phyloP scores from a whole-genome alignment of 2,329 filamentous ascomycete species.

The Sporothrix pseudoabietina region DNA sequence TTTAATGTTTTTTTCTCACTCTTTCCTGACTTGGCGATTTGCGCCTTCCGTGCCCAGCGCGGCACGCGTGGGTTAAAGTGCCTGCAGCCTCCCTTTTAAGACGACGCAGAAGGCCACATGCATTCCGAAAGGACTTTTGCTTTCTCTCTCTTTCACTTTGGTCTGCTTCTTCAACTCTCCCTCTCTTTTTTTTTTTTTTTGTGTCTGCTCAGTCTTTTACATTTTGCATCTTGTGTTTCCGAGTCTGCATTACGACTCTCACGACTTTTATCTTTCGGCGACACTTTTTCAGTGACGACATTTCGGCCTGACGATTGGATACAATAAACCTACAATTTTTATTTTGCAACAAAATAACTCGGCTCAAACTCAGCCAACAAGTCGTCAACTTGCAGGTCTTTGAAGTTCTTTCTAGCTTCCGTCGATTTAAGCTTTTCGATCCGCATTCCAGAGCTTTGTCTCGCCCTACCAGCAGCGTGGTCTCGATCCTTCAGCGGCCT shows the following conservation, averaged over 20 bases:
- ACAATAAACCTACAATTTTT: not conserved
- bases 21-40: conserved; percentile 10
- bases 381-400: not conserved
- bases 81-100: conserved; percentile 27
- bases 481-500: not conserved
- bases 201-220: not conserved
- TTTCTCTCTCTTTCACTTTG: conserved; percentile 19
- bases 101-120: conserved; percentile 22
- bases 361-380: not conserved
- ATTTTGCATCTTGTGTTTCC: conserved; percentile 13
- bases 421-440: conserved; percentile 25
- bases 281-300: conserved; percentile 22
- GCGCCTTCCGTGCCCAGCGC: conserved; percentile 23
- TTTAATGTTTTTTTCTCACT: conserved; percentile 19
- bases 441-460: conserved; percentile 26
- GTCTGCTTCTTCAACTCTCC: not conserved
- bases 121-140: conserved; percentile 17
- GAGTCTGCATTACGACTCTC: not conserved
- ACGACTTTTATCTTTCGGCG: not conserved
- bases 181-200: conserved; percentile 6
- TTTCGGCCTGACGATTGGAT: conserved; percentile 19
- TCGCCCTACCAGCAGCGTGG: conserved; percentile 9
- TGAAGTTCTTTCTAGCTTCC: not conserved
- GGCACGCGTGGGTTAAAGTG: conserved; percentile 22
- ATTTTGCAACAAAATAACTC: conserved; percentile 17